These are phyloP conservation scores for Radiomyces spectabilis DNA, from an alignment of 192 early-diverging fungal species.

Conservation along the genomic window DNA sequence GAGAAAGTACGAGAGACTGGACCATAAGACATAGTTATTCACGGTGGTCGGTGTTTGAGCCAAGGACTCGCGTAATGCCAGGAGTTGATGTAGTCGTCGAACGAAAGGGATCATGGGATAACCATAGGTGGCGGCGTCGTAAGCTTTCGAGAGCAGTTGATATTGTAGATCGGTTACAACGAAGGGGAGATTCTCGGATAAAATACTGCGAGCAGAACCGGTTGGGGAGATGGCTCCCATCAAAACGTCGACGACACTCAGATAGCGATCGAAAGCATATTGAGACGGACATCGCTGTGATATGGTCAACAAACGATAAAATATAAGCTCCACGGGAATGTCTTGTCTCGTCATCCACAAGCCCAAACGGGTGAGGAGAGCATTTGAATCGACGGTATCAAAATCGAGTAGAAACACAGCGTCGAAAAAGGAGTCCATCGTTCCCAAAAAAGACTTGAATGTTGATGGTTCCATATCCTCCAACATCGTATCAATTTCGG, in stretches of 20 bases:
- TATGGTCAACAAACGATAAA: slow-evolving; percentile 6
- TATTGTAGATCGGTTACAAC: slow-evolving; percentile 8
- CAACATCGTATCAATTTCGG: too few species aligned
- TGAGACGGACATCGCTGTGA: slow-evolving; percentile 8
- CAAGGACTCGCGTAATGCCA: not conserved
- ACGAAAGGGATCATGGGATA: slow-evolving; percentile 4
- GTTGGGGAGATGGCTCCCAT: not conserved
- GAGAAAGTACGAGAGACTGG: slow-evolving; percentile 33
- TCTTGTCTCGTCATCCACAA: too few species aligned
- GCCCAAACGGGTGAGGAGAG: slow-evolving; percentile 12
- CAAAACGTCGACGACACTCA: slow-evolving; percentile 3
- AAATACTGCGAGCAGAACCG: too few species aligned
- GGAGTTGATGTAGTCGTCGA: not conserved
- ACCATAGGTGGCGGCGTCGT: not conserved
- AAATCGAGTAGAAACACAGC: not conserved
- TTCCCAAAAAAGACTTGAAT: too few species aligned
- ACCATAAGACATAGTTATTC: slow-evolving; percentile 29
- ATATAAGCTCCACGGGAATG: too few species aligned
- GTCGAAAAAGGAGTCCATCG: slow-evolving; percentile 13
- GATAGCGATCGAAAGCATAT: not conserved
- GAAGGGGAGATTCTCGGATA: not conserved
- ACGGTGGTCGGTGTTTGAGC: too few species aligned
- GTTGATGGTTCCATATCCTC: too few species aligned
- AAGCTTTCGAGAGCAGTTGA: slow-evolving; percentile 3
- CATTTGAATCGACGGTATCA: not conserved